A percentile compares a stretch with the other conserved stretches of the same genome.
Evolutionary conservation across 1,284 basidiomycete species (phyloP).

Genomic region (Golubevia sp.): DNA sequence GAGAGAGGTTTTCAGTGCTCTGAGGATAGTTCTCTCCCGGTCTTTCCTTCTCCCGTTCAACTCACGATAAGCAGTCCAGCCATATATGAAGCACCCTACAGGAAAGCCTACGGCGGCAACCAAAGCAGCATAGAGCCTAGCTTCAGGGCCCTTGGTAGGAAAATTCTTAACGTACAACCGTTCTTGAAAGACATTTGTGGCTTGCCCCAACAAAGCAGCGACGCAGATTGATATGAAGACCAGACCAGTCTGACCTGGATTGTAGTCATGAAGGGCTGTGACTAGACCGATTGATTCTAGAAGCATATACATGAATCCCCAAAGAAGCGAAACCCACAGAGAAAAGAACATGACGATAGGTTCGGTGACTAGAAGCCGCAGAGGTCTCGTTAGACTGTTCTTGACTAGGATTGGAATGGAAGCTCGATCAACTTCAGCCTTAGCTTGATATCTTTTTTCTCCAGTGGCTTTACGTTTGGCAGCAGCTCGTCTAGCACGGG

Average conservation of each 20-base stretch:
- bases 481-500: slow-evolving; percentile 65
- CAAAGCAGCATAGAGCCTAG: slow-evolving; percentile 73
- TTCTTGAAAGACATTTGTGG: slow-evolving; percentile 71
- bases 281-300: slow-evolving; percentile 55
- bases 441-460: slow-evolving; percentile 69
- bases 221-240: slow-evolving; percentile 70
- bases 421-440: slow-evolving; percentile 70
- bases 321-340: slow-evolving; percentile 75
- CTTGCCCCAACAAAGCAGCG: slow-evolving; percentile 69
- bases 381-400: slow-evolving; percentile 72
- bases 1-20: too few relatives aligned
- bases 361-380: slow-evolving; percentile 76
- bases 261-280: slow-evolving; percentile 72
- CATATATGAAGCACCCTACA: slow-evolving; percentile 69
- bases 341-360: slow-evolving; percentile 76
- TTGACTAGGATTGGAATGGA: slow-evolving; percentile 69
- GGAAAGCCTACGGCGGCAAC: slow-evolving; percentile 71
- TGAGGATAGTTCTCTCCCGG: too few relatives aligned
- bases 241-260: slow-evolving; percentile 70
- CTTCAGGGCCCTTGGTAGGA: slow-evolving; percentile 71
- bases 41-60: slow-evolving; percentile 73
- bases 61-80: slow-evolving; percentile 67
- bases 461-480: slow-evolving; percentile 71
- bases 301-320: slow-evolving; percentile 75
- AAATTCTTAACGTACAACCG: slow-evolving; percentile 69